phyloP scores from a whole-genome alignment of 352 stramenopile species.

The Aphanomyces invadans region DNA sequence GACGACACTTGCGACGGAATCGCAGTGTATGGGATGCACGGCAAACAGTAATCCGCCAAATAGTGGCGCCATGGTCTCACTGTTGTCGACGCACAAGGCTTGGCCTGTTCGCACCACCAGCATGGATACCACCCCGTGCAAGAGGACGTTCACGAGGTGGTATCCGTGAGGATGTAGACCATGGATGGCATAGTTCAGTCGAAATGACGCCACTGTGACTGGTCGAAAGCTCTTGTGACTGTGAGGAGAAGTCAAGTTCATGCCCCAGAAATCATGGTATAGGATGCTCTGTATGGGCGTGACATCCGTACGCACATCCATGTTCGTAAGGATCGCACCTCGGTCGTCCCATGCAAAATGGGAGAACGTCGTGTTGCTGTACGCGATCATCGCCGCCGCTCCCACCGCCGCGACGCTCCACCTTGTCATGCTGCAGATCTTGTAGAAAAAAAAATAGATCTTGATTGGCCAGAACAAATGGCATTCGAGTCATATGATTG shows the following conservation, averaged over 20 bases:
- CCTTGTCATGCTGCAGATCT: neutral
- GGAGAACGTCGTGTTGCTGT: slow-evolving; percentile 43
- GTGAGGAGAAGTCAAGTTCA: slow-evolving; percentile 36
- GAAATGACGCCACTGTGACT: slow-evolving; percentile 69
- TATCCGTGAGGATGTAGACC: slow-evolving; percentile 46
- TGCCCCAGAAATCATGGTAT: slow-evolving; percentile 82
- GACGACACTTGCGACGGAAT: slow-evolving; percentile 86
- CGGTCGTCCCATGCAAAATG: slow-evolving; percentile 88
- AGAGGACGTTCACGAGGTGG: slow-evolving; percentile 64
- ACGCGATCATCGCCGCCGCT: slow-evolving; percentile 34
- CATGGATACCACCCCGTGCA: slow-evolving; percentile 56
- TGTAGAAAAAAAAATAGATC: neutral
- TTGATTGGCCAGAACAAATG: neutral
- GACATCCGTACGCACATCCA: slow-evolving; percentile 36
- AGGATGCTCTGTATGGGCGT: slow-evolving; percentile 42
- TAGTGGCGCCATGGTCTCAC: neutral
- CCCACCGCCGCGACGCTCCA: slow-evolving; percentile 26
- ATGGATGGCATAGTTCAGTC: slow-evolving; percentile 42
- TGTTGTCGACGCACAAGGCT: slow-evolving; percentile 32
- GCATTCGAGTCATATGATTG: neutral
- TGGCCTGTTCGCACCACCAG: slow-evolving; percentile 31
- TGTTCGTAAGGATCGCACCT: slow-evolving; percentile 61
- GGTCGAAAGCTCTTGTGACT: slow-evolving; percentile 88
- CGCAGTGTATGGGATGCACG: slow-evolving; percentile 86
- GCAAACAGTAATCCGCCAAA: slow-evolving; percentile 76